These are phyloP conservation scores for Sanghuangporus sanghuang DNA, from an alignment of 1,284 basidiomycete genomes.

Conservation along the genomic window DNA sequence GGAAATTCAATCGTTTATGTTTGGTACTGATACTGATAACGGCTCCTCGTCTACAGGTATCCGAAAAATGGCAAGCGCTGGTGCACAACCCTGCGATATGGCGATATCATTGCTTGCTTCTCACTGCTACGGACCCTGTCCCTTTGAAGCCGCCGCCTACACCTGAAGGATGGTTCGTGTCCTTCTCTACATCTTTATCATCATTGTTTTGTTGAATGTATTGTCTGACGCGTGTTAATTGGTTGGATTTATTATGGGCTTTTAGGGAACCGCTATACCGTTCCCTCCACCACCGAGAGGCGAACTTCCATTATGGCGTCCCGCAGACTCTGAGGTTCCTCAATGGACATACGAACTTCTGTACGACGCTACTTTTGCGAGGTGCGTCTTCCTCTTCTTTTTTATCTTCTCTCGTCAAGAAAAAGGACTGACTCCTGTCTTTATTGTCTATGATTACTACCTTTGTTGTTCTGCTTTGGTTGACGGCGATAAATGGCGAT, in stretches of 20 bases:
- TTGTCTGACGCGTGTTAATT: not conserved
- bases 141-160: constrained; percentile 54
- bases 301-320: constrained; percentile 74
- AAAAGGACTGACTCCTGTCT: too few species aligned
- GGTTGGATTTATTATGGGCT: not conserved
- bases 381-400: constrained; percentile 33
- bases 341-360: constrained; percentile 83
- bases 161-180: constrained; percentile 65
- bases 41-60: constrained; percentile 50
- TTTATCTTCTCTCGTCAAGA: not conserved
- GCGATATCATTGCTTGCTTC: constrained; percentile 68
- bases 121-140: constrained; percentile 72
- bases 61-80: constrained; percentile 67
- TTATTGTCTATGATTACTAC: too few species aligned
- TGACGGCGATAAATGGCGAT: too few species aligned
- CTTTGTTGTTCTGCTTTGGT: too few species aligned
- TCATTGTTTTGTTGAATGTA: not conserved
- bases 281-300: constrained; percentile 80
- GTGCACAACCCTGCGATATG: constrained; percentile 72
- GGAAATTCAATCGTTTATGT: too few species aligned
- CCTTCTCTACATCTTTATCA: not conserved
- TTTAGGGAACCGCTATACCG: constrained; percentile 73
- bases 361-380: constrained; percentile 76
- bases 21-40: too few species aligned
- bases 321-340: constrained; percentile 77